A percentile compares a stretch with the other conserved stretches of the same genome.
These are phyloP conservation scores for Avena insularis DNA, from an alignment of 176 grass and related monocot genomes.

Conservation along the genomic window DNA sequence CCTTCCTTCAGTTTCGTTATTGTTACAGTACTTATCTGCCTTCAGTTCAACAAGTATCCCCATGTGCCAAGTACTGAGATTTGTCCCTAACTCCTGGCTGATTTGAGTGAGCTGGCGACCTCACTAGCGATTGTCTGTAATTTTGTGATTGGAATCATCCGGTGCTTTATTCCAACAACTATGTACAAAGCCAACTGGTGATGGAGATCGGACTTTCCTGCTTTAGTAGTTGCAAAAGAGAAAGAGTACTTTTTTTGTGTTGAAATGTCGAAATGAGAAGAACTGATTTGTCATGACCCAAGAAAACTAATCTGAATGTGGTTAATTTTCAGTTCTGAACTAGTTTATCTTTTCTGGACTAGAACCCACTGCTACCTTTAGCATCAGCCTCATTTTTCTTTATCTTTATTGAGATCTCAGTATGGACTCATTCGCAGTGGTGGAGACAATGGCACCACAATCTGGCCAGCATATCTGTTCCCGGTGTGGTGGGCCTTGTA, in stretches of 20 bases:
- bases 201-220: background rate
- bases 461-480: slow-evolving; percentile 39
- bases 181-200: background rate
- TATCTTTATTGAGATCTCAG: slow-evolving; percentile 11
- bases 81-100: background rate
- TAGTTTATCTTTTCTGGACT: background rate
- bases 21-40: background rate
- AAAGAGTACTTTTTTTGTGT: background rate
- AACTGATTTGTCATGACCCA: background rate
- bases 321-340: background rate
- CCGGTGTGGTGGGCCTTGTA: background rate
- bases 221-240: slow-evolving; percentile 23
- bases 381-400: background rate
- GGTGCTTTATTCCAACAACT: background rate
- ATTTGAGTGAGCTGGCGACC: background rate
- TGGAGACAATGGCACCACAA: slow-evolving; percentile 29
- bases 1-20: background rate
- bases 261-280: background rate
- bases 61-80: background rate
- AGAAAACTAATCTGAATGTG: background rate
- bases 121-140: background rate
- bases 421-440: slow-evolving; percentile 18
- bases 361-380: slow-evolving; percentile 17
- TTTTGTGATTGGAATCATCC: slow-evolving; percentile 10
- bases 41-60: too few relatives aligned